A percentile compares a stretch with the other conserved stretches of the same genome.
These are phyloP conservation scores for Epipyxis sp. DNA, from an alignment of 108 stramenopile species.

Conservation along the genomic window DNA sequence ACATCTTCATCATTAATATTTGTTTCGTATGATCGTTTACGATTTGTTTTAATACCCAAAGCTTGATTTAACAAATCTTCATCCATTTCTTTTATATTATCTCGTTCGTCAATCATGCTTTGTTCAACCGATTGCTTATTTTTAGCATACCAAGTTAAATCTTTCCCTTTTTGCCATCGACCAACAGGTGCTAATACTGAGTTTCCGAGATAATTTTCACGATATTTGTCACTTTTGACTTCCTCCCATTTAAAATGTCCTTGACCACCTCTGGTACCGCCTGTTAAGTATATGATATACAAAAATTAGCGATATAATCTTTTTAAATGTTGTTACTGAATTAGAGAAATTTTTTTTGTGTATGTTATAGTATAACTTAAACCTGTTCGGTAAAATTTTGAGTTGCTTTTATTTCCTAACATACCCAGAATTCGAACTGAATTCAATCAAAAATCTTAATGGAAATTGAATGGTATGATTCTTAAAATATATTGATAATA, in stretches of 20 bases:
- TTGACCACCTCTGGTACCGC: constrained; percentile 37
- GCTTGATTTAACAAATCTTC: constrained; percentile 46
- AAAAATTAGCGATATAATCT: not conserved
- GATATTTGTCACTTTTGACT: constrained; percentile 40
- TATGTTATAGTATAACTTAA: too few species aligned
- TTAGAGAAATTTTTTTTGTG: too few species aligned
- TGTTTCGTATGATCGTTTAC: not conserved
- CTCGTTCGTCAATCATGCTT: constrained; percentile 37
- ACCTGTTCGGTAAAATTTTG: not conserved
- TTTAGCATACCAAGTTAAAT: constrained; percentile 51
- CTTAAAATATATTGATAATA: too few species aligned
- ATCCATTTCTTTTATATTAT: constrained; percentile 33
- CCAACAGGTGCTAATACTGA: constrained; percentile 50
- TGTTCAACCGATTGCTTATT: not conserved
- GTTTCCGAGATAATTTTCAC: constrained; percentile 51
- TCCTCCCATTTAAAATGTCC: constrained; percentile 42
- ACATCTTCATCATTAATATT: constrained; percentile 37
- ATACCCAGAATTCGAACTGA: not conserved
- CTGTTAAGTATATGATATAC: constrained; percentile 26
- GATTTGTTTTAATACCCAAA: constrained; percentile 39
- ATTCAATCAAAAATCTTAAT: not conserved
- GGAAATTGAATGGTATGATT: too few species aligned
- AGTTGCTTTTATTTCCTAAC: constrained; percentile 4
- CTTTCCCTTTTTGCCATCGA: constrained; percentile 54
- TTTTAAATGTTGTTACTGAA: not conserved